These are phyloP conservation scores for Penicillium ucsense DNA, from an alignment of 495 filamentous ascomycete genomes.

Conservation along the genomic window DNA sequence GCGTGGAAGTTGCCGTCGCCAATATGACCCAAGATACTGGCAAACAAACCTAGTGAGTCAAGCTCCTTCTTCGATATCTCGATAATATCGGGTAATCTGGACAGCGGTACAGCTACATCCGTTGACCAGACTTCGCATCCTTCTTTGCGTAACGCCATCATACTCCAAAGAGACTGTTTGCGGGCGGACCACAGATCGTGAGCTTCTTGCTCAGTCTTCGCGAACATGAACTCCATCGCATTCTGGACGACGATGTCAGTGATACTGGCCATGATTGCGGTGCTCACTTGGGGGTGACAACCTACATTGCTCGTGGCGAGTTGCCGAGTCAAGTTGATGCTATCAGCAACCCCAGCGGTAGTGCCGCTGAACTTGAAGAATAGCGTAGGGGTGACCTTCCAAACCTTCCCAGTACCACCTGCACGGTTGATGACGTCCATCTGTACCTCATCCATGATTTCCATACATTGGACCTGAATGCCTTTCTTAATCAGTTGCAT, in stretches of 20 bases:
- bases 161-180: conserved; percentile 75
- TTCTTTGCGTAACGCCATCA: conserved; percentile 41
- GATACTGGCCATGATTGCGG: too few relatives aligned
- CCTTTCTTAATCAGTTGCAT: conserved; percentile 70
- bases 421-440: conserved; percentile 86
- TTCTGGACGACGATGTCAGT: conserved; percentile 19
- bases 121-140: conserved; percentile 62
- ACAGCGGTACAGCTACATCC: conserved; percentile 85
- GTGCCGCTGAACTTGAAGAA: conserved; percentile 95
- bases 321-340: conserved; percentile 59
- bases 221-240: conserved; percentile 69
- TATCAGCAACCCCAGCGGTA: conserved; percentile 65
- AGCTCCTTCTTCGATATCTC: conserved; percentile 85
- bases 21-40: conserved; percentile 75
- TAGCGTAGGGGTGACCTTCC: conserved; percentile 52
- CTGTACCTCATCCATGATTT: conserved; percentile 88
- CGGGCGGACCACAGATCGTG: conserved; percentile 78
- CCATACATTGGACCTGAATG: conserved; percentile 73
- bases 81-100: conserved; percentile 78
- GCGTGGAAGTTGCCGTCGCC: conserved; percentile 92
- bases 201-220: conserved; percentile 55
- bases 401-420: conserved; percentile 69
- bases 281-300: background rate
- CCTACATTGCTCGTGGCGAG: conserved; percentile 45
- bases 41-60: conserved; percentile 74